Evolutionary conservation across 2,329 filamentous ascomycete species (phyloP), one percentile per base, ranked within the genome.

Genomic region (Penicillium sp.): DNA sequence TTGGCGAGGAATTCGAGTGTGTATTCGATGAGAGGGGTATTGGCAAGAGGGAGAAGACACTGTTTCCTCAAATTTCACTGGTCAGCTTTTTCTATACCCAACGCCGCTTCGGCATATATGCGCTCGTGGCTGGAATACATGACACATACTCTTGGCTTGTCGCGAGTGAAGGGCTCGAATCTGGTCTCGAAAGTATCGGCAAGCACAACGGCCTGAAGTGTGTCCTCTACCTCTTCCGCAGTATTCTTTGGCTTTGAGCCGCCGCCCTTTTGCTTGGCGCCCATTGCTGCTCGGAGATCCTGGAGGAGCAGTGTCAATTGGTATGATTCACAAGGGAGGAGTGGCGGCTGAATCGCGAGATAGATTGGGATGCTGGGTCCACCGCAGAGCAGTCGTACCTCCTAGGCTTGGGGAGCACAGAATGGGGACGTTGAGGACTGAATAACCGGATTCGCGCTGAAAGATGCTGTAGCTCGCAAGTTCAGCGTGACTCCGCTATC

Each of bases 1-100:
- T 94, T 94, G 65, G 92, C 92, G 0, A 99, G 87, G 71, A 96
- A 98, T 73, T 98, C 93, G 70, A 98, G 88, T 4, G 94, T 98
- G 76, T 99, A 98, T 77, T 99, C 95, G 78, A 99, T 96, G 63
- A 99, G 83, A 38, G 95, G 94, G 1, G 89, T 93, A 76, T 98
- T 98, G 61, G 92, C 95, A 61, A 99, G 84, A 11, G 94, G 92
- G 6, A 99, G 83, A 35, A 99, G 88, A 81, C 95, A 98, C 91
- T 96, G 70, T 34, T n/a, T 31, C 5, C n/a, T n/a, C 7, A 43
- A 2, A 4, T 50, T 31, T 10, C 31, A 4, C 37, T 42, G 22
- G 22, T 54, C 51, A 54, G 51, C 28, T 43, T 15, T 20, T 43
- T 47, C 17, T 10, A 8, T 20, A 1, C 22, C 4, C 5, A 49